Evolutionary conservation across 805 yeast genomes (phyloP).

Genomic region (Groenewaldozyma salmanticensis): DNA sequence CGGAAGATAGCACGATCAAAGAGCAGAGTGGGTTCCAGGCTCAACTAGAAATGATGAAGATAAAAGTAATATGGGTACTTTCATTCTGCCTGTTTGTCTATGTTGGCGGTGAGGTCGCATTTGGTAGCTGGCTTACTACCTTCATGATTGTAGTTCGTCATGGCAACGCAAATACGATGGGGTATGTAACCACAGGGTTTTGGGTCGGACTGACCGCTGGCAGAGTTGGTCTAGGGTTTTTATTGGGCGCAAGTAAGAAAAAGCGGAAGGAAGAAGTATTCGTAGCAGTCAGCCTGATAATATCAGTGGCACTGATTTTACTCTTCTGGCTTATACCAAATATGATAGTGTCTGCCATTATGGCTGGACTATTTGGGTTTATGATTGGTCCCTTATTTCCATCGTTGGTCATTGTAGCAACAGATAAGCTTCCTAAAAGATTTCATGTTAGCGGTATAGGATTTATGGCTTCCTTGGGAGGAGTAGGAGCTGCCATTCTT

Average conservation of each 20-base stretch:
- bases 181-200: conserved; percentile 58
- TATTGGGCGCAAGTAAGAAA: conserved; percentile 23
- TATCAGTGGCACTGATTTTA: conserved; percentile 32
- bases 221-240: conserved; percentile 37
- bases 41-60: neutral
- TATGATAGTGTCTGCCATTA: conserved; percentile 37
- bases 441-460: conserved; percentile 63
- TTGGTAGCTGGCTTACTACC: conserved; percentile 66
- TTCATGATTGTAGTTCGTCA: conserved; percentile 47
- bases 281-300: conserved; percentile 22
- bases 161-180: conserved; percentile 38
- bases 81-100: conserved; percentile 50
- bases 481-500: conserved; percentile 69
- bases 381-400: conserved; percentile 68
- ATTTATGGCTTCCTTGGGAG: conserved; percentile 67
- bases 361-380: conserved; percentile 43
- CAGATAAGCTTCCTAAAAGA: conserved; percentile 50
- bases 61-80: conserved; percentile 31
- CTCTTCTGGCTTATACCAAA: conserved; percentile 42
- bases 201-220: conserved; percentile 68
- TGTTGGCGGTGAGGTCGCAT: conserved; percentile 58
- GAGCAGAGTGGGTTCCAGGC: conserved; percentile 7
- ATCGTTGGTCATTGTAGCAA: conserved; percentile 55
- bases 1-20: neutral
- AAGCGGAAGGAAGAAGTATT: conserved; percentile 11